Conservation (phyloP, 2,329 filamentous ascomycete species). For the Hortaea sp. region DNA sequence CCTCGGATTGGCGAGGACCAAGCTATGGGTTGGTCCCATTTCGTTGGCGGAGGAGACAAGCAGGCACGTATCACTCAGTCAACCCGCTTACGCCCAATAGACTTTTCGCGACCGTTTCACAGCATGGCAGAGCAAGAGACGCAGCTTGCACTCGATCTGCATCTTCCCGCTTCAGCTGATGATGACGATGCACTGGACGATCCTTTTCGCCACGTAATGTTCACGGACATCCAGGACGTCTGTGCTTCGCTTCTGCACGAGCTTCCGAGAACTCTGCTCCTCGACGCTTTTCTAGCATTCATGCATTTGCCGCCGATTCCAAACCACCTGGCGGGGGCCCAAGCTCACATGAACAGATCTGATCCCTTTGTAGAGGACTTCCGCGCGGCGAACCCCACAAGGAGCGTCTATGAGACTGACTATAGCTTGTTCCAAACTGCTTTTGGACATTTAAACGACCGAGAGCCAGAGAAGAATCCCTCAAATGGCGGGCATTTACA, state of each 20-base stretch:
- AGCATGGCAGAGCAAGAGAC: constrained; percentile 46
- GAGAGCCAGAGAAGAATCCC: neutral
- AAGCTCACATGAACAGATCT: neutral
- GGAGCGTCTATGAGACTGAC: constrained; percentile 3
- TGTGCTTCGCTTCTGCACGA: constrained; percentile 38
- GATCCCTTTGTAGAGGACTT: constrained; percentile 3
- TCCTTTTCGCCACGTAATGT: constrained; percentile 72
- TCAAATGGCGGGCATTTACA: neutral
- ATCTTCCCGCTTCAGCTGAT: constrained; percentile 54
- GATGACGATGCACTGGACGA: constrained; percentile 56
- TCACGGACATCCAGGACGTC: constrained; percentile 60
- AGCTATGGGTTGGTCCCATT: constrained; percentile 61
- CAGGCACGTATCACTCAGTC: neutral
- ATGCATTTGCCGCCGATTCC: constrained; percentile 41
- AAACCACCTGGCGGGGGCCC: constrained; percentile 21
- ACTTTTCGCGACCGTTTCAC: neutral
- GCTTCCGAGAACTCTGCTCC: constrained; percentile 37
- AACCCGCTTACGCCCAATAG: neutral
- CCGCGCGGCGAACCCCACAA: neutral
- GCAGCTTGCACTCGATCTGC: constrained; percentile 20
- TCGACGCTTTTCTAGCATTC: constrained; percentile 55
- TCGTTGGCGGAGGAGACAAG: constrained; percentile 9
- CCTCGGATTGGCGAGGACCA: constrained; percentile 64
- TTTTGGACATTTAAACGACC: constrained; percentile 4
- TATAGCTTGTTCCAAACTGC: constrained; percentile 6